Percentiles rank a stretch among this genome's conserved stretches.
Evolutionary conservation across 2,329 filamentous ascomycete genomes (phyloP).

Genomic region (Fusarium sp.): DNA sequence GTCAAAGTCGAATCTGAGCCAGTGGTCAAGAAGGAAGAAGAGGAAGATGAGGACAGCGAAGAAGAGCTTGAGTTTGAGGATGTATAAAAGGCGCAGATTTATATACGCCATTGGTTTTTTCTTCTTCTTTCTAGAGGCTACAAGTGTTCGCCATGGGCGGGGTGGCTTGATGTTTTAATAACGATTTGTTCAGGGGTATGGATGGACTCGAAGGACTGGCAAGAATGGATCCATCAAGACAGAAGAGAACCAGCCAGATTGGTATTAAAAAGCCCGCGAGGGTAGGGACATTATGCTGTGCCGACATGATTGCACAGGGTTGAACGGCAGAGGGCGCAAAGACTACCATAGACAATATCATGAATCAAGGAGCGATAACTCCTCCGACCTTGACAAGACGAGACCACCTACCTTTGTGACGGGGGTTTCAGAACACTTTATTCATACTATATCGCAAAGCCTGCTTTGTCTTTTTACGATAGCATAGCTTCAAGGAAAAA

Average conservation of each 20-base stretch:
- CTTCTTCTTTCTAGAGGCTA: neutral
- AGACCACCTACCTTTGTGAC: neutral
- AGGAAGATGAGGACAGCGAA: conserved; percentile 55
- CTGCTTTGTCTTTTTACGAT: neutral
- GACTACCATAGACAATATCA: neutral
- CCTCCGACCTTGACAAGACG: neutral
- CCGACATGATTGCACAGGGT: neutral
- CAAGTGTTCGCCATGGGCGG: neutral
- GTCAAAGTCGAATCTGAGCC: conserved; percentile 63
- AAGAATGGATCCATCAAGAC: neutral
- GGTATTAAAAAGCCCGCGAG: conserved; percentile 8
- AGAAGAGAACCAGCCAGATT: neutral
- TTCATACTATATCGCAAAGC: neutral
- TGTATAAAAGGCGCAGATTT: conserved; percentile 48
- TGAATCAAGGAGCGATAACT: neutral
- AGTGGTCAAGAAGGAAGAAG: conserved; percentile 56
- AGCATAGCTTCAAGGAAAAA: neutral
- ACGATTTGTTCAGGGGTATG: neutral
- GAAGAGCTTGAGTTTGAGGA: conserved; percentile 67
- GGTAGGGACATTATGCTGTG: neutral
- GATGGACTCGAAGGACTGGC: neutral
- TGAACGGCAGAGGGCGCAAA: neutral
- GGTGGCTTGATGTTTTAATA: neutral
- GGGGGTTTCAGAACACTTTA: neutral
- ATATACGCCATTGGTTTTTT: neutral